These are phyloP conservation scores for Nicotiana otophora DNA, from an alignment of 257 asterid genomes.

Conservation along the genomic window DNA sequence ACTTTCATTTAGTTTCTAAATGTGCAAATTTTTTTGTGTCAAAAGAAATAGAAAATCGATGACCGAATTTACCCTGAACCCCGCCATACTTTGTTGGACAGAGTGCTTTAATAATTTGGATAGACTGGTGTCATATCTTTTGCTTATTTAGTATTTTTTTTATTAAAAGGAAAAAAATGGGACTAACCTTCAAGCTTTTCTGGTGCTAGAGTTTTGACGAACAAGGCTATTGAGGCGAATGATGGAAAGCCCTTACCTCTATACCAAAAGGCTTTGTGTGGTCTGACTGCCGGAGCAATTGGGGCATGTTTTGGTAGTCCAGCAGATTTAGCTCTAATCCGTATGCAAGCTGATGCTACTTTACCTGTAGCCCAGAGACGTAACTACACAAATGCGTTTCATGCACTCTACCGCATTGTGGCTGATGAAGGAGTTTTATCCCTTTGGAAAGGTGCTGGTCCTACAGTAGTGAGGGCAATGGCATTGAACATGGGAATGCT, in stretches of 20 bases:
- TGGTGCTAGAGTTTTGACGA: conserved; percentile 59
- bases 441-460: conserved; percentile 99
- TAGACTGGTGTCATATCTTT: background rate
- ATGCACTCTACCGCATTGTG: conserved; percentile 74
- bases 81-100: background rate
- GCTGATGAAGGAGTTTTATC: conserved; percentile 86
- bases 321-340: conserved; percentile 91
- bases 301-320: conserved; percentile 93
- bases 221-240: conserved; percentile 84
- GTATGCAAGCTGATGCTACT: conserved; percentile 99
- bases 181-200: no score
- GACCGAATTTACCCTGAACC: background rate
- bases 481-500: conserved; percentile 99
- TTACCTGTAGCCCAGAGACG: conserved; percentile 80
- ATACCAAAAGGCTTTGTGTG: conserved; percentile 93
- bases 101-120: background rate
- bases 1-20: background rate
- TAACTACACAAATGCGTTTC: conserved; percentile 75
- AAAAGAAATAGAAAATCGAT: no score
- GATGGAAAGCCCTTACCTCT: conserved; percentile 90
- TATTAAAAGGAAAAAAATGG: no score
- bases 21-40: background rate
- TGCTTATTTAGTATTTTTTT: background rate
- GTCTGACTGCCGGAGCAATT: conserved; percentile 95
- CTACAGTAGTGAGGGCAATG: conserved; percentile 99